Evolutionary conservation across 2,329 filamentous ascomycete species (phyloP).

Genomic region (Neonectria punicea): DNA sequence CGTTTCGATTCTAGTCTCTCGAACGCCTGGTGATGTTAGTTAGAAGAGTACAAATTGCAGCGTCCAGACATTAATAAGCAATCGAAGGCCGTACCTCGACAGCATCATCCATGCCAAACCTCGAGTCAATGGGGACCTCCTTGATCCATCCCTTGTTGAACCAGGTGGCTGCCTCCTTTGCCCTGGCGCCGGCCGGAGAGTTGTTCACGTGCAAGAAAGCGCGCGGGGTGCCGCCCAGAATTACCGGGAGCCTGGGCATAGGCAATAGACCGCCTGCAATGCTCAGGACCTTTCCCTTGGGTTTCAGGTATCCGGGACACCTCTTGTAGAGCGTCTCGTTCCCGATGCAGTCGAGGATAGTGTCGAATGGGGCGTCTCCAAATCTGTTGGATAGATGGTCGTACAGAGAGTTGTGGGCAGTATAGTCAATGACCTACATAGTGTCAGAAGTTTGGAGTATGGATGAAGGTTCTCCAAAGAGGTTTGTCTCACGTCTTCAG

Average conservation of each 20-base stretch:
- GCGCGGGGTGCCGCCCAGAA: not conserved
- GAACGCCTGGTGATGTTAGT: not conserved
- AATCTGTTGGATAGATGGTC: constrained; percentile 21
- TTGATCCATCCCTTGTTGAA: constrained; percentile 21
- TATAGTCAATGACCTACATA: constrained; percentile 39
- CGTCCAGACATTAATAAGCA: too few species aligned
- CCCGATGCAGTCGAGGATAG: constrained; percentile 39
- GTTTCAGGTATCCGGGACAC: constrained; percentile 36
- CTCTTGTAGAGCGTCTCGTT: constrained; percentile 35
- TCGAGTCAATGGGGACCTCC: constrained; percentile 34
- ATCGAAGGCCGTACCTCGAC: not conserved
- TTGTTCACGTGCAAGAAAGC: not conserved
- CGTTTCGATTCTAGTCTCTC: not conserved
- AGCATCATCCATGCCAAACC: constrained; percentile 31
- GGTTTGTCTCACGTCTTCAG: constrained; percentile 35
- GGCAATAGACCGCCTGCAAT: constrained; percentile 33
- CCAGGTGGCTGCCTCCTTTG: constrained; percentile 20
- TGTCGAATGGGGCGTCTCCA: constrained; percentile 26
- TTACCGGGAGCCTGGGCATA: not conserved
- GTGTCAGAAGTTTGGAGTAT: not conserved
- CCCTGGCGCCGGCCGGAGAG: constrained; percentile 5
- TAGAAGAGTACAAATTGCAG: not conserved
- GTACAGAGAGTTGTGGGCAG: constrained; percentile 31
- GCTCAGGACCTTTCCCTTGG: constrained; percentile 33
- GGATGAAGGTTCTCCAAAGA: not conserved